phyloP scores from a whole-genome alignment of 208 protist genomes.

The Leishmania arabica region DNA sequence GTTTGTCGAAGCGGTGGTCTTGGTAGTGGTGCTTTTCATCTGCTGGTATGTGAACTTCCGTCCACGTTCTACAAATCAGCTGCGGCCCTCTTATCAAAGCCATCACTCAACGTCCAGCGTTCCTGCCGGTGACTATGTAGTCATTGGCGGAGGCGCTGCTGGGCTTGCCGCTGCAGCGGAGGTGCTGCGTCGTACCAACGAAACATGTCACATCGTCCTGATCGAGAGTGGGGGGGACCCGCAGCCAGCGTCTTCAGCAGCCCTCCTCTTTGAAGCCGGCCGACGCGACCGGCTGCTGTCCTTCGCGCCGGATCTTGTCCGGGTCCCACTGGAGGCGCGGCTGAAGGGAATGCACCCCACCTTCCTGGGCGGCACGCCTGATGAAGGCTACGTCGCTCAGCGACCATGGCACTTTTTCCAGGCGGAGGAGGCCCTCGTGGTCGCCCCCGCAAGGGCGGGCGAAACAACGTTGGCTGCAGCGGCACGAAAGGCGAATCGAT shows the following conservation, averaged over 20 bases:
- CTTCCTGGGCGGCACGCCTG: slow-evolving; percentile 8
- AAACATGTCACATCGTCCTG: slow-evolving; percentile 39
- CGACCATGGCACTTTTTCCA: slow-evolving; percentile 20
- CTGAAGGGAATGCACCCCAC: background rate
- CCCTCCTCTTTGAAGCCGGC: slow-evolving; percentile 6
- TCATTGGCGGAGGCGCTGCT: slow-evolving; percentile 77
- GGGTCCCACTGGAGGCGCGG: slow-evolving; percentile 19
- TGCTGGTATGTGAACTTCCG: slow-evolving; percentile 46
- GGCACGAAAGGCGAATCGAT: slow-evolving; percentile 11
- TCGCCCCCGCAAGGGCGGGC: background rate
- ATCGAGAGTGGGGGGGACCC: slow-evolving; percentile 57
- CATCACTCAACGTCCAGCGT: background rate
- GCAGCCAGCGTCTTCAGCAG: slow-evolving; percentile 11
- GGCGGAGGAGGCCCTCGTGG: slow-evolving; percentile 9
- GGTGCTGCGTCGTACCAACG: slow-evolving; percentile 33
- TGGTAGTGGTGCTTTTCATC: slow-evolving; percentile 19
- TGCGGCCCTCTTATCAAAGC: slow-evolving; percentile 28
- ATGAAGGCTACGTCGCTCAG: slow-evolving; percentile 20
- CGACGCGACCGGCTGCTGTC: slow-evolving; percentile 34
- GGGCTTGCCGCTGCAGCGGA: slow-evolving; percentile 57
- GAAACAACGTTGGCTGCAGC: background rate
- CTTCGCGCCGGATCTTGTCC: slow-evolving; percentile 43
- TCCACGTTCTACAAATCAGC: slow-evolving; percentile 36
- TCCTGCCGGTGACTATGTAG: slow-evolving; percentile 60
- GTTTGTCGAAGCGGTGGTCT: slow-evolving; percentile 18